Conservation (phyloP, 306 rosid genomes). For the Acmispon strigosus region DNA sequence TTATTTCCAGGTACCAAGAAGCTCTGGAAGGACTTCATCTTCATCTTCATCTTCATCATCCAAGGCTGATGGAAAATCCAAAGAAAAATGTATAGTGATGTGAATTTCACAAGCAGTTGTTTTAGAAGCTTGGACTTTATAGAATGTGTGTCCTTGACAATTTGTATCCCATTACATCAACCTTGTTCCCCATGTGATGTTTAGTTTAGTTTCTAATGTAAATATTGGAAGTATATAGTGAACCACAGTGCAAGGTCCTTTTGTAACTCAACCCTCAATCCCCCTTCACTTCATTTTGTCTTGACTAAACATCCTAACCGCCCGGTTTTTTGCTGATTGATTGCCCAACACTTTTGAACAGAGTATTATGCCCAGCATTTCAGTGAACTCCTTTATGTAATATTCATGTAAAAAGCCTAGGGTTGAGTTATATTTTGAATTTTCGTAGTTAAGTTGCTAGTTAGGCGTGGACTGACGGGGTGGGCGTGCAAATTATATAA, state of each 20-base stretch:
- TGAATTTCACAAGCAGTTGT: slow-evolving; percentile 37
- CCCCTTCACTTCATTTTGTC: too few relatives aligned
- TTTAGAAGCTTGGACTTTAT: slow-evolving; percentile 33
- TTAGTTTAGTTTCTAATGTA: slow-evolving; percentile 40
- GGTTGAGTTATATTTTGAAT: too few relatives aligned
- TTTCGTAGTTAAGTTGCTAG: too few relatives aligned
- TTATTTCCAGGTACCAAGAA: slow-evolving; percentile 59
- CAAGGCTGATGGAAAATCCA: slow-evolving; percentile 63
- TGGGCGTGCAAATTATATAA: not conserved
- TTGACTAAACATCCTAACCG: slow-evolving; percentile 12
- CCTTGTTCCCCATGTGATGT: slow-evolving; percentile 34
- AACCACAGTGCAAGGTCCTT: slow-evolving; percentile 37
- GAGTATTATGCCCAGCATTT: not conserved
- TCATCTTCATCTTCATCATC: slow-evolving; percentile 32
- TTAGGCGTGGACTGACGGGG: too few relatives aligned
- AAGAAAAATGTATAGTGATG: slow-evolving; percentile 89
- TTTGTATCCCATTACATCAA: slow-evolving; percentile 14
- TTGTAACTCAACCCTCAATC: too few relatives aligned
- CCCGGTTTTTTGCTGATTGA: slow-evolving; percentile 3
- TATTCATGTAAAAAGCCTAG: slow-evolving; percentile 11
- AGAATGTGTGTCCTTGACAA: slow-evolving; percentile 31
- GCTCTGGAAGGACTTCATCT: slow-evolving; percentile 37
- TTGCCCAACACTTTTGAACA: slow-evolving; percentile 4
- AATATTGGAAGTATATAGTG: slow-evolving; percentile 37
- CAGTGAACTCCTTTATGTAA: not conserved